These are phyloP conservation scores for Globisporangium takayamanum DNA, from an alignment of 352 stramenopile species.

Conservation along the genomic window DNA sequence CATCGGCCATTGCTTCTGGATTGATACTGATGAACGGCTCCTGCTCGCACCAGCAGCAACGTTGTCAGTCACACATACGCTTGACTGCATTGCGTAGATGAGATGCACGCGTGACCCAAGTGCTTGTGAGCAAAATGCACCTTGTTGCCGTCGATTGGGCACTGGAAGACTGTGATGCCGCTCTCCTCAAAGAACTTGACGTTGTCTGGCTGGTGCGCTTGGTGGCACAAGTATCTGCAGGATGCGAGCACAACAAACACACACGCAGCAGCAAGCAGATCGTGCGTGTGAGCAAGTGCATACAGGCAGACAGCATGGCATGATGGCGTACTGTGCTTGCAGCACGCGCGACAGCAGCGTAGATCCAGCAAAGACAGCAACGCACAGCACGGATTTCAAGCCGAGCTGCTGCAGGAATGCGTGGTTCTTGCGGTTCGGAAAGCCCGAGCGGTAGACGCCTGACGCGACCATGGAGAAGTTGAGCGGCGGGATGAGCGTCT, in stretches of 20 bases:
- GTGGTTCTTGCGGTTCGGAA: slow-evolving; percentile 86
- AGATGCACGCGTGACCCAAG: neutral
- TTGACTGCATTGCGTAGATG: neutral
- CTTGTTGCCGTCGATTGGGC: slow-evolving; percentile 87
- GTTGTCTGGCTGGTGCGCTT: slow-evolving; percentile 81
- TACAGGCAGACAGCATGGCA: neutral
- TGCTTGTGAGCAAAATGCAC: slow-evolving; percentile 10
- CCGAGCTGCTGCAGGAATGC: slow-evolving; percentile 81
- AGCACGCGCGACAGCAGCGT: neutral
- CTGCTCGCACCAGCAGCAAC: slow-evolving; percentile 16
- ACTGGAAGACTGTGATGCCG: slow-evolving; percentile 77
- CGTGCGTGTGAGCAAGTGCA: neutral
- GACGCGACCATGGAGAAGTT: slow-evolving; percentile 89
- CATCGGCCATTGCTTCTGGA: slow-evolving; percentile 70
- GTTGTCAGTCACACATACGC: neutral
- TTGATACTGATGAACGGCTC: slow-evolving; percentile 88
- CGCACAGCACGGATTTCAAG: slow-evolving; percentile 81
- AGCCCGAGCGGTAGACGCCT: slow-evolving; percentile 83
- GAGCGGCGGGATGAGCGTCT: slow-evolving; percentile 83
- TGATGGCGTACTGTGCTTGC: neutral
- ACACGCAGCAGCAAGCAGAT: neutral
- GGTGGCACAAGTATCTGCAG: slow-evolving; percentile 71
- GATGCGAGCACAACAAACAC: slow-evolving; percentile 3
- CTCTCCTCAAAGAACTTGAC: slow-evolving; percentile 77
- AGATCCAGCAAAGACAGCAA: slow-evolving; percentile 13